Evolutionary conservation across 2,329 filamentous ascomycete species (phyloP), one percentile per base, ranked within the genome.

Genomic region (Aurifilum marmelostoma): DNA sequence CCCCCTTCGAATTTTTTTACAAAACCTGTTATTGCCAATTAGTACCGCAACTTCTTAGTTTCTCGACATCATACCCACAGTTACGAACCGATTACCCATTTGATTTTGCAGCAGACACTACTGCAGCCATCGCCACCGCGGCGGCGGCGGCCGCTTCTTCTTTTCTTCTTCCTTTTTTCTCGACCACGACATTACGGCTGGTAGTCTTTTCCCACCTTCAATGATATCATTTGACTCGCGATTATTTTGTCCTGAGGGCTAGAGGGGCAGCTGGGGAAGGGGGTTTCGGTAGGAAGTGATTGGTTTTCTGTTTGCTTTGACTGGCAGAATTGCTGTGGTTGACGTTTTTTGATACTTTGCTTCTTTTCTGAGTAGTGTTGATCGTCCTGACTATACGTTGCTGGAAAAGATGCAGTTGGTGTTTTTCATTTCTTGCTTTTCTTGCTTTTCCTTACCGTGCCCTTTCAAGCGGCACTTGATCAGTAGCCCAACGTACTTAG

Each of bases 11-110:
- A 37, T 39, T 32, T 47, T 58, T 27, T 27, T 41, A 60, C 60
- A 61, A 67, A 47, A 67, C 59, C 68, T 61, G 50, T 47, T 66
- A 4, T 43, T 32, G 41, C 43, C 50, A 54, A 67, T 24, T 16
- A 60, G 41, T 52, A 14, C 24, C 61, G 39, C 27, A 47, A 50
- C 52, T 24, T 68, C 65, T 29, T 16, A 47, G 58, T 52, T 61
- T 66, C 63, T 60, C 32, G 32, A 66, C 39, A 52, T 29, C 67
- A 69, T 69, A 69, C 56, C 69, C 67, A 61, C n/a, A 66, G 66
- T 58, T 61, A 66, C 67, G 59, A 69, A 66, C n/a, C 43, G 69
- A 69, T 71, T 69, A 63, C 67, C 67, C 60, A 66, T 69, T 71
- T 69, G 63, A 56, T 69, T 69, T 70, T 60, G 18, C 41, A 37